Conservation (phyloP, 1,139 yeast species). For the Pichia sp. region DNA sequence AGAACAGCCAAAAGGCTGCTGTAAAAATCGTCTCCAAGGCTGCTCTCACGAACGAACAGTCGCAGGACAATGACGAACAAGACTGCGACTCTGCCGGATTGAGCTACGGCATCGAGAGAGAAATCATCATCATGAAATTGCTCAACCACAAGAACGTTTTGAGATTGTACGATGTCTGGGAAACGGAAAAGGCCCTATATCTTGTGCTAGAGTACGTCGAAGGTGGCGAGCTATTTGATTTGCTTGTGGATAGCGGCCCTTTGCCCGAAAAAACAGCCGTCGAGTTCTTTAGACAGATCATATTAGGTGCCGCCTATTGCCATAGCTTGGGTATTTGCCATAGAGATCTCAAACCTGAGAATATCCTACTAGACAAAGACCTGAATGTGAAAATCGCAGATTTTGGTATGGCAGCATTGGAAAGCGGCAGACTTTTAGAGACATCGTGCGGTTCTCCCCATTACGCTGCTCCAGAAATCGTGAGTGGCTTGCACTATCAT, state of each 20-base stretch:
- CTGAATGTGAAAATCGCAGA: conserved; percentile 94
- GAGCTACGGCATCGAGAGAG: conserved; percentile 94
- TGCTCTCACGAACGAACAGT: conserved; percentile 43
- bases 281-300: conserved; percentile 84
- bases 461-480: conserved; percentile 97
- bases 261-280: conserved; percentile 88
- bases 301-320: conserved; percentile 87
- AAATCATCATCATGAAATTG: conserved; percentile 83
- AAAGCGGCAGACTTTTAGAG: conserved; percentile 76
- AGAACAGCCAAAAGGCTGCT: conserved; percentile 88
- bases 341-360: conserved; percentile 94
- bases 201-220: conserved; percentile 92
- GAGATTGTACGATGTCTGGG: conserved; percentile 97
- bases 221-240: conserved; percentile 94
- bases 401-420: conserved; percentile 99
- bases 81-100: conserved; percentile 53
- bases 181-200: conserved; percentile 86
- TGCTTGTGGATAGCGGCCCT: conserved; percentile 81
- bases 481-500: conserved; percentile 88
- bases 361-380: conserved; percentile 77
- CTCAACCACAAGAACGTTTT: conserved; percentile 90
- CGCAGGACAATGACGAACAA: conserved; percentile 29
- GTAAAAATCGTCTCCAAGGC: conserved; percentile 94
- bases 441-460: conserved; percentile 98
- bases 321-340: conserved; percentile 94